phyloP scores from a whole-genome alignment of 2,329 filamentous ascomycete genomes.

The Macrophomina phaseolina region DNA sequence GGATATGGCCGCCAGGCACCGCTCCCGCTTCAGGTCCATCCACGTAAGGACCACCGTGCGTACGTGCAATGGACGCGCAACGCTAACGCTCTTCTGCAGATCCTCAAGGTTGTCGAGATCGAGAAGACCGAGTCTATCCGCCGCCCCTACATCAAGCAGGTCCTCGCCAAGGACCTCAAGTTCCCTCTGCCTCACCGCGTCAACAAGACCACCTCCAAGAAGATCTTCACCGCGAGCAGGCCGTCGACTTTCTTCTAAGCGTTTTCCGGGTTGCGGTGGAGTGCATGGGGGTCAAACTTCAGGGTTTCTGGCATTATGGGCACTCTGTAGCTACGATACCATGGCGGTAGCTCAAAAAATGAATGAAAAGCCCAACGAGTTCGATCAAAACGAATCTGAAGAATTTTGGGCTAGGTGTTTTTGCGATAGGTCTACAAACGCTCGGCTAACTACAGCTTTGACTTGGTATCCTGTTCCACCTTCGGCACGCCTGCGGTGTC shows the following conservation, averaged over 20 bases:
- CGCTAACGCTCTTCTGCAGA: conserved; percentile 58
- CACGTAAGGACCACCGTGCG: conserved; percentile 72
- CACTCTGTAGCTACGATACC: conserved; percentile 44
- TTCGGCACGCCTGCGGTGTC: conserved; percentile 52
- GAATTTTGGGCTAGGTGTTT: background rate
- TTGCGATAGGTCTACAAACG: background rate
- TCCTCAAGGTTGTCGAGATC: conserved; percentile 97
- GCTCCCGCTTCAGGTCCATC: conserved; percentile 95
- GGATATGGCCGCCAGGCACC: conserved; percentile 99
- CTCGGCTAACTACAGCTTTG: conserved; percentile 17
- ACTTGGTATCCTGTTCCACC: conserved; percentile 31
- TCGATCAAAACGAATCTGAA: background rate
- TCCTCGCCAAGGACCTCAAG: conserved; percentile 90
- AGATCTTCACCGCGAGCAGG: conserved; percentile 91
- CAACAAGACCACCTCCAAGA: conserved; percentile 80
- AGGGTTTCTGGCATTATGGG: conserved; percentile 48
- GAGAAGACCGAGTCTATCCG: conserved; percentile 91
- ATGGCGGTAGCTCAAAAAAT: conserved; percentile 40
- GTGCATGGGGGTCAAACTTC: conserved; percentile 36
- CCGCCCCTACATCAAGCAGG: conserved; percentile 99
- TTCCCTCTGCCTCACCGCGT: conserved; percentile 99
- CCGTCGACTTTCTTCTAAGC: conserved; percentile 97
- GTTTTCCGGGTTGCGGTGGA: conserved; percentile 48
- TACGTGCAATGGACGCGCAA: background rate
- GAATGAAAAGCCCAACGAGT: conserved; percentile 48